Conservation (phyloP, 495 filamentous ascomycete genomes). For the Chaetomidium leptoderma region DNA sequence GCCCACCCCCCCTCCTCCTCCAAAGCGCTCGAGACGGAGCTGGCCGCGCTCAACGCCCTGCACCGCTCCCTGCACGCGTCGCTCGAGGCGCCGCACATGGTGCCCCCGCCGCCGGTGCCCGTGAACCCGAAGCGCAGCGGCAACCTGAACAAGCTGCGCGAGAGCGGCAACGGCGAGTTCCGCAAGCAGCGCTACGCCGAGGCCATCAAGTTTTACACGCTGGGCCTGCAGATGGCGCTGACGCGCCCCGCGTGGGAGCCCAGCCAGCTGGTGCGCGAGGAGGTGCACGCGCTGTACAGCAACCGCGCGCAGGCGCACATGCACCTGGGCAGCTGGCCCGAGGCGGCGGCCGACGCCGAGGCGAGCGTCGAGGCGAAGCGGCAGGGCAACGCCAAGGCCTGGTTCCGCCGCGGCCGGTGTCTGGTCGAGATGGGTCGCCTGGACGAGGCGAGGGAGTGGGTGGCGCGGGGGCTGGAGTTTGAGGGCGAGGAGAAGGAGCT, state of each 20-base stretch:
- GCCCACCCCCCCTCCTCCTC: slow-evolving; percentile 34
- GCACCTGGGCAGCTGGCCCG: slow-evolving; percentile 70
- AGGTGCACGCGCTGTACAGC: slow-evolving; percentile 69
- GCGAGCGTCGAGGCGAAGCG: slow-evolving; percentile 84
- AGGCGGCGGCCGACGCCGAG: slow-evolving; percentile 79
- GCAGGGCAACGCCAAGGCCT: slow-evolving; percentile 84
- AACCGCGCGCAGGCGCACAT: slow-evolving; percentile 92
- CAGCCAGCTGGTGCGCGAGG: slow-evolving; percentile 71
- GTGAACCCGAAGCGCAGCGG: slow-evolving; percentile 81
- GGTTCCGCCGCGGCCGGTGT: slow-evolving; percentile 80
- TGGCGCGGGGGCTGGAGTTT: slow-evolving; percentile 72
- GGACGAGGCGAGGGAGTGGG: slow-evolving; percentile 74
- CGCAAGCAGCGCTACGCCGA: slow-evolving; percentile 69
- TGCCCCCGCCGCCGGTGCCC: slow-evolving; percentile 73
- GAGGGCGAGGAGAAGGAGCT: slow-evolving; percentile 74
- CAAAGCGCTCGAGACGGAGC: slow-evolving; percentile 57
- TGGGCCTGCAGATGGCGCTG: slow-evolving; percentile 83
- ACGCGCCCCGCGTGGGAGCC: slow-evolving; percentile 85
- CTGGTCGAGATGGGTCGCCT: slow-evolving; percentile 85
- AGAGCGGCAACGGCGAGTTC: slow-evolving; percentile 75
- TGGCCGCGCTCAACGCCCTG: slow-evolving; percentile 65
- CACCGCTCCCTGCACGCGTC: slow-evolving; percentile 66
- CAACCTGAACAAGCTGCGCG: slow-evolving; percentile 85
- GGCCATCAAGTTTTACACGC: slow-evolving; percentile 73
- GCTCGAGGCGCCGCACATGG: slow-evolving; percentile 50